Conservation (phyloP, 768 basidiomycete genomes). For the Mycena sanguinolenta region DNA sequence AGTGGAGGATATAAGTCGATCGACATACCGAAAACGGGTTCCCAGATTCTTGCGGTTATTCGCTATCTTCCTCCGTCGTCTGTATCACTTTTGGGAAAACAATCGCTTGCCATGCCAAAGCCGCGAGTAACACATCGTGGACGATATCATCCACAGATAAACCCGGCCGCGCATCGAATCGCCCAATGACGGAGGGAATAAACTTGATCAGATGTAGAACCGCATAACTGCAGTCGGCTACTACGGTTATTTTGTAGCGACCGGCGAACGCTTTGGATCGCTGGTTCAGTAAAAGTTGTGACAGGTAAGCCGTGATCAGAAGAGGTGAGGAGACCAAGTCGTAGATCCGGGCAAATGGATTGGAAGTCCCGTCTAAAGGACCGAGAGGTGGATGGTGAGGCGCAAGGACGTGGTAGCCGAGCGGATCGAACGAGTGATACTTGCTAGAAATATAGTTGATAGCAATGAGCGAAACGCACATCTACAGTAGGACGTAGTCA, state of each 20-base stretch:
- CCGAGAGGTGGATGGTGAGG: constrained; percentile 12
- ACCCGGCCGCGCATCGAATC: constrained; percentile 32
- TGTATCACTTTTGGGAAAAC: neutral
- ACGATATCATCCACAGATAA: constrained; percentile 14
- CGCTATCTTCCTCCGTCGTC: neutral
- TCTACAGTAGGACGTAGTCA: constrained; percentile 3
- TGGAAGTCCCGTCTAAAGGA: constrained; percentile 3
- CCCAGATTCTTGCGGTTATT: neutral
- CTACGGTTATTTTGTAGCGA: constrained; percentile 28
- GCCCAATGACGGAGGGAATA: constrained; percentile 25
- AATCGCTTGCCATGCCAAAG: neutral
- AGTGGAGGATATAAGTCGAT: no score
- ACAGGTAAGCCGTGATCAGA: constrained; percentile 22
- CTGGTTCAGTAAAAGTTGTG: constrained; percentile 33
- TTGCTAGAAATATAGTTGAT: neutral
- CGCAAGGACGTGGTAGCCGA: constrained; percentile 24
- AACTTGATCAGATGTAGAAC: constrained; percentile 14
- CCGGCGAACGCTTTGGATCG: constrained; percentile 30
- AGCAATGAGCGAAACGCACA: constrained; percentile 24
- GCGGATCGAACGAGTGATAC: constrained; percentile 25
- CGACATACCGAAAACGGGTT: neutral
- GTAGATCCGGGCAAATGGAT: neutral
- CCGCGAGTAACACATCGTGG: neutral
- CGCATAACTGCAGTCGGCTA: neutral
- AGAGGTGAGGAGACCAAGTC: constrained; percentile 22